A percentile compares a stretch with the other conserved stretches of the same genome.
Evolutionary conservation across 2,329 filamentous ascomycete genomes (phyloP).

Genomic region (Microascus cirrosus): DNA sequence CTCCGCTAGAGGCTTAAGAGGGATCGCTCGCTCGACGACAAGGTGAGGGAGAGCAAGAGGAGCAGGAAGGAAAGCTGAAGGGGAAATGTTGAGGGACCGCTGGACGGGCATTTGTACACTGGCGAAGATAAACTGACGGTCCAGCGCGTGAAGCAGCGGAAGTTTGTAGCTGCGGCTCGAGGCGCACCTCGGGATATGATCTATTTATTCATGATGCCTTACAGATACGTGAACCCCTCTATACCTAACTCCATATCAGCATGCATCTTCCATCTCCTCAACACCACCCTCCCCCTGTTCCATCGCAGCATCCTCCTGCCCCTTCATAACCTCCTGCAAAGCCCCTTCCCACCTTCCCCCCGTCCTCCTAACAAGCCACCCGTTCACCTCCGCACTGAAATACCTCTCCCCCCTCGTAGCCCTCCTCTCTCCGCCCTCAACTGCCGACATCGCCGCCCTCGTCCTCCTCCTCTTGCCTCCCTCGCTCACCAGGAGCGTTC

Average conservation of each 20-base stretch:
- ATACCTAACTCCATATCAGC: not conserved
- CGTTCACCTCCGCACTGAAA: conserved; percentile 30
- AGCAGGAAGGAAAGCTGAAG: too few species aligned
- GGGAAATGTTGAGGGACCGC: too few species aligned
- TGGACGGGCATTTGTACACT: too few species aligned
- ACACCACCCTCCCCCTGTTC: not conserved
- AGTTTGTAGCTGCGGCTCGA: too few species aligned
- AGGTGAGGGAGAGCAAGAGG: too few species aligned
- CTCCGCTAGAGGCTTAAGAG: too few species aligned
- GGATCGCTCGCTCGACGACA: too few species aligned
- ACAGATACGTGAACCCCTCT: too few species aligned
- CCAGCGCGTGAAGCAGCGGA: too few species aligned
- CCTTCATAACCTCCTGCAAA: not conserved
- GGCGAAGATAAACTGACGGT: too few species aligned
- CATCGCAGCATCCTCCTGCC: not conserved
- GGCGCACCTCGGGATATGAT: too few species aligned
- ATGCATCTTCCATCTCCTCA: not conserved
- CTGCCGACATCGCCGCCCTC: conserved; percentile 60
- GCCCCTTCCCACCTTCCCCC: conserved; percentile 3
- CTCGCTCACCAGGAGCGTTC: conserved; percentile 59
- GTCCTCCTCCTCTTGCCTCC: conserved; percentile 61
- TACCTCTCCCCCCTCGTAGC: conserved; percentile 60
- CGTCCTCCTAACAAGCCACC: conserved; percentile 3
- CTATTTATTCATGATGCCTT: too few species aligned
- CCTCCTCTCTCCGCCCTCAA: conserved; percentile 61